phyloP scores from a whole-genome alignment of 148 eudicot species.

The Selenicereus undatus region DNA sequence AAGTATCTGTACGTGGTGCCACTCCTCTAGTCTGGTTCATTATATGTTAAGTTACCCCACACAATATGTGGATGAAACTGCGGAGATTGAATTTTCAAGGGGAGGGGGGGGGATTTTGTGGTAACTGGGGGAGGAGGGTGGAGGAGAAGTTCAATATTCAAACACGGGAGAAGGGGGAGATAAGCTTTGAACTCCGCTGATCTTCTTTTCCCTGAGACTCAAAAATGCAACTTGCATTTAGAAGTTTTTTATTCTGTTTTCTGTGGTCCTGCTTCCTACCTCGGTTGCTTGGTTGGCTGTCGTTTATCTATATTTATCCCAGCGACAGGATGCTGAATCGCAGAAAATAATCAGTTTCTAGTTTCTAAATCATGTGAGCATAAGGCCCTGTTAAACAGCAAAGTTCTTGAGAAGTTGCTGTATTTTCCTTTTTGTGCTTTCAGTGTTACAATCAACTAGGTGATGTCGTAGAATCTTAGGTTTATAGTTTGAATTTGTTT shows the following conservation, averaged over 20 bases:
- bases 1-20: neutral
- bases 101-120: too few species aligned
- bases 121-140: too few species aligned
- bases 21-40: neutral
- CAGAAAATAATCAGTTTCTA: neutral
- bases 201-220: neutral
- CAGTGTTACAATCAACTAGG: neutral
- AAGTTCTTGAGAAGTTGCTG: neutral
- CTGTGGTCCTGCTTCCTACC: neutral
- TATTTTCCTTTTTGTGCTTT: neutral
- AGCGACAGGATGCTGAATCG: too few species aligned
- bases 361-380: too few species aligned
- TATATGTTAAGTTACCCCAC: neutral
- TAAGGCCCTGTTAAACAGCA: too few species aligned
- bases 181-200: neutral
- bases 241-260: neutral
- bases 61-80: too few species aligned
- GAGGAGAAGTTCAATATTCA: neutral
- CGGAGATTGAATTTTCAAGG: too few species aligned
- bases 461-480: neutral
- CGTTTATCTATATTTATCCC: neutral
- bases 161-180: neutral
- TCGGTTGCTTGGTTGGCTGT: neutral
- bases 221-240: neutral
- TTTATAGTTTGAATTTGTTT: neutral